These are phyloP conservation scores for Ormosia emarginata DNA, from an alignment of 306 rosid genomes.

Conservation along the genomic window DNA sequence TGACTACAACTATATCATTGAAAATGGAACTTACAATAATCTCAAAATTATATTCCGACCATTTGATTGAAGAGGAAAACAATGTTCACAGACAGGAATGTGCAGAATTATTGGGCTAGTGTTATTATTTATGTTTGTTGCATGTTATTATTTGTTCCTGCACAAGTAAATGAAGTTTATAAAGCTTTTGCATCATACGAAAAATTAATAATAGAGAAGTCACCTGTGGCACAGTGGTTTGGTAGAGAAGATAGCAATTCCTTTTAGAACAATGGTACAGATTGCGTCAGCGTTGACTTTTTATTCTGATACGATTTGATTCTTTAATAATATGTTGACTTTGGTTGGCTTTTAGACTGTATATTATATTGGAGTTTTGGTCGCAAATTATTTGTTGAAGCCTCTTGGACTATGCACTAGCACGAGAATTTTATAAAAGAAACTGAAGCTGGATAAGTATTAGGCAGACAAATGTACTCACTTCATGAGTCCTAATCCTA, in stretches of 20 bases:
- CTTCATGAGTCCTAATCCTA: slow-evolving; percentile 1
- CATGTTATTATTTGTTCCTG: background rate
- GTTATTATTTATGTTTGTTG: background rate
- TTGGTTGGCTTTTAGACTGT: background rate
- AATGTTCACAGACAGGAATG: background rate
- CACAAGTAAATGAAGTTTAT: background rate
- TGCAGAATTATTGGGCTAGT: background rate
- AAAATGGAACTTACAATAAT: background rate
- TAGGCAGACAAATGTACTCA: background rate
- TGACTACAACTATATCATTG: background rate
- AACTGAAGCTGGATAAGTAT: background rate
- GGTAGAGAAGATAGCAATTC: background rate
- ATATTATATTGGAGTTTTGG: slow-evolving; percentile 17
- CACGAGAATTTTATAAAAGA: background rate
- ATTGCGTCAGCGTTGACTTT: slow-evolving; percentile 31
- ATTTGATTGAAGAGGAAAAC: background rate
- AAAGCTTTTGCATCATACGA: background rate
- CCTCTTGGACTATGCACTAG: background rate
- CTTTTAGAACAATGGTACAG: background rate
- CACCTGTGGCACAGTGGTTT: background rate
- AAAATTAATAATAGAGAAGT: background rate
- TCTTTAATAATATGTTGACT: slow-evolving; percentile 26
- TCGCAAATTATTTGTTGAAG: background rate
- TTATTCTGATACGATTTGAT: background rate
- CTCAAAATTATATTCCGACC: background rate